These are phyloP conservation scores for Isoetes engelmannii DNA, from an alignment of 83 land plant genomes.

Conservation along the genomic window DNA sequence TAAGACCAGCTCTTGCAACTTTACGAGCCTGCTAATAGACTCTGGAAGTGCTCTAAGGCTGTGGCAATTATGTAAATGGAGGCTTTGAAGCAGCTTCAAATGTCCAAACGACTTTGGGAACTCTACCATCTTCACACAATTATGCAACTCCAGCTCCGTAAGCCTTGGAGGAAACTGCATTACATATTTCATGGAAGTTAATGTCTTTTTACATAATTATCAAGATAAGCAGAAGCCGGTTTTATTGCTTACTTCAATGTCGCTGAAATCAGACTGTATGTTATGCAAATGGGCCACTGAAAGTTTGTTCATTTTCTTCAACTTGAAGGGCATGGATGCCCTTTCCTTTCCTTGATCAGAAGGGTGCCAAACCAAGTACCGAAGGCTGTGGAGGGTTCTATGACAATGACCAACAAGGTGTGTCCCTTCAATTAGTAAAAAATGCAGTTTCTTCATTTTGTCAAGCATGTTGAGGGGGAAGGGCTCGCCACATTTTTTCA, in stretches of 20 bases:
- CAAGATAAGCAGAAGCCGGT: no score
- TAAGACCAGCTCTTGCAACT: slow-evolving; percentile 7
- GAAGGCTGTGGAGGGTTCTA: not conserved
- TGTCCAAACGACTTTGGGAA: not conserved
- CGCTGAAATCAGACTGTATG: slow-evolving; percentile 6
- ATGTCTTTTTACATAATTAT: no score
- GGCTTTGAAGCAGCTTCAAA: slow-evolving; percentile 6
- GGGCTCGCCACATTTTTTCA: slow-evolving; percentile 5
- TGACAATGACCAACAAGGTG: slow-evolving; percentile 2
- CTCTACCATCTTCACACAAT: slow-evolving; percentile 2
- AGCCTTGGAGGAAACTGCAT: slow-evolving; percentile 12
- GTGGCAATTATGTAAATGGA: slow-evolving; percentile 4
- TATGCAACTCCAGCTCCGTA: slow-evolving; percentile 5
- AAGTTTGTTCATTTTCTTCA: slow-evolving; percentile 5
- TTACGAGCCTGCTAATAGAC: not conserved
- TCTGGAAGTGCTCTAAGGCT: slow-evolving; percentile 11
- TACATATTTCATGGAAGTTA: not conserved
- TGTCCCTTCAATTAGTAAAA: slow-evolving; percentile 1
- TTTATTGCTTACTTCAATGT: slow-evolving; percentile 2
- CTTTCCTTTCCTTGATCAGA: slow-evolving; percentile 10
- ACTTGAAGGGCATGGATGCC: slow-evolving; percentile 7
- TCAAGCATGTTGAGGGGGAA: slow-evolving; percentile 1
- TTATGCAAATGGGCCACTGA: slow-evolving; percentile 1
- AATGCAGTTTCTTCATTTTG: slow-evolving; percentile 2
- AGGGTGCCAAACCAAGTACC: slow-evolving; percentile 10